Conservation (phyloP, 305 asterid genomes). For the Solanum hybrid region DNA sequence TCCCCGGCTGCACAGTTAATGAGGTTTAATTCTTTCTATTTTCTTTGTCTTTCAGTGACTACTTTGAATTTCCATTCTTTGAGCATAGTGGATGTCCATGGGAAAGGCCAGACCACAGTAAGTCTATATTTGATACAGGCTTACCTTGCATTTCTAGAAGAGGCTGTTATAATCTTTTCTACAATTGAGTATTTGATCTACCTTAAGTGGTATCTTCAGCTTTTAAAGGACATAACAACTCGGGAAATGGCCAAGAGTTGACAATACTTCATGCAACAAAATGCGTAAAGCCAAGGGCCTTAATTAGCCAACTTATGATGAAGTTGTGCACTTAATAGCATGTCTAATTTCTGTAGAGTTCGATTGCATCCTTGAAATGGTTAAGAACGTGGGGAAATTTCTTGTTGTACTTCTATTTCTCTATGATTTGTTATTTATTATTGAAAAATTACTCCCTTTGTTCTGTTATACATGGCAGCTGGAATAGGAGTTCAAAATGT, state of each 20-base stretch:
- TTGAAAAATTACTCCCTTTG: neutral
- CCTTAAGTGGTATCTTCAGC: neutral
- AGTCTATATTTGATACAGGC: neutral
- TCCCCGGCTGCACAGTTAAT: constrained; percentile 87
- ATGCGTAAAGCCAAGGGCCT: neutral
- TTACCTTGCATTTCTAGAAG: neutral
- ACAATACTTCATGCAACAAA: neutral
- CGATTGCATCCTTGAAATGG: neutral
- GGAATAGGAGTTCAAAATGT: neutral
- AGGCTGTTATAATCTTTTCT: neutral
- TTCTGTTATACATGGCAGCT: neutral
- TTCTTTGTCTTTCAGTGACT: neutral
- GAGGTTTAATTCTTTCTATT: constrained; percentile 44
- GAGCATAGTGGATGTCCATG: neutral
- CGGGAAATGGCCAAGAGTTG: neutral
- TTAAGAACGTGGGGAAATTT: neutral
- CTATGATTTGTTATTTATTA: neutral
- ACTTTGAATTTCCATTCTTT: constrained; percentile 6
- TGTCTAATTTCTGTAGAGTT: neutral
- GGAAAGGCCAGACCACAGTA: neutral
- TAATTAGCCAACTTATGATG: neutral
- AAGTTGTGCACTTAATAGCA: neutral
- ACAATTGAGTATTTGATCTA: neutral
- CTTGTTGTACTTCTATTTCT: neutral
- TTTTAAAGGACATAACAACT: neutral